Conservation (phyloP, 805 yeast species). For the Citeromyces matritensis region DNA sequence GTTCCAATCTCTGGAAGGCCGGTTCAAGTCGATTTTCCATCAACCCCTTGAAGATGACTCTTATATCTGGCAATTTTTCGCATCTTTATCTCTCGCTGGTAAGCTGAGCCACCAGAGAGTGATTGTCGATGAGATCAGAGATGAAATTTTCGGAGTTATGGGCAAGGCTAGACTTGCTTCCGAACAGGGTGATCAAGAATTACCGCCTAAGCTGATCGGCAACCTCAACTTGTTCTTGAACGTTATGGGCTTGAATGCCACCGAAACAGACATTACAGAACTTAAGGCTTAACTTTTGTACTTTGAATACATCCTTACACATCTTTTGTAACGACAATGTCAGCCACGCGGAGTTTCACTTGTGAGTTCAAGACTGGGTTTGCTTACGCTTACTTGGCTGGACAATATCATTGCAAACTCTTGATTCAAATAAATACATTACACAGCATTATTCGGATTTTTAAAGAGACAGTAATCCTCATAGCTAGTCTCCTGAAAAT, state of each 20-base stretch:
- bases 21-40: constrained; percentile 55
- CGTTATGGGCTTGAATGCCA: constrained; percentile 92
- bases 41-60: constrained; percentile 42
- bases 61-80: constrained; percentile 94
- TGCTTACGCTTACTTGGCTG: too few relatives aligned
- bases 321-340: too few relatives aligned
- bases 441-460: too few relatives aligned
- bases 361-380: too few relatives aligned
- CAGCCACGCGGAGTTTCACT: too few relatives aligned
- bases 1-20: constrained; percentile 66
- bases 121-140: constrained; percentile 87
- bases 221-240: constrained; percentile 86
- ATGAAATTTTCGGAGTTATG: constrained; percentile 83
- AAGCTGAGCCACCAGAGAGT: constrained; percentile 82
- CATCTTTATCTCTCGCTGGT: constrained; percentile 86
- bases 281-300: constrained; percentile 18
- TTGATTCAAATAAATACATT: too few relatives aligned
- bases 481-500: too few relatives aligned
- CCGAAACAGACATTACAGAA: constrained; percentile 79
- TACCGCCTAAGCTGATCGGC: constrained; percentile 41
- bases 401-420: too few relatives aligned
- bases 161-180: constrained; percentile 44
- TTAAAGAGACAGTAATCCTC: constrained; percentile 1
- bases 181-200: constrained; percentile 22
- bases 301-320: background rate